A percentile compares a stretch with the other conserved stretches of the same genome.
Conservation (phyloP, 805 yeast genomes). For the Saccharomycopsis synnaedendra region DNA sequence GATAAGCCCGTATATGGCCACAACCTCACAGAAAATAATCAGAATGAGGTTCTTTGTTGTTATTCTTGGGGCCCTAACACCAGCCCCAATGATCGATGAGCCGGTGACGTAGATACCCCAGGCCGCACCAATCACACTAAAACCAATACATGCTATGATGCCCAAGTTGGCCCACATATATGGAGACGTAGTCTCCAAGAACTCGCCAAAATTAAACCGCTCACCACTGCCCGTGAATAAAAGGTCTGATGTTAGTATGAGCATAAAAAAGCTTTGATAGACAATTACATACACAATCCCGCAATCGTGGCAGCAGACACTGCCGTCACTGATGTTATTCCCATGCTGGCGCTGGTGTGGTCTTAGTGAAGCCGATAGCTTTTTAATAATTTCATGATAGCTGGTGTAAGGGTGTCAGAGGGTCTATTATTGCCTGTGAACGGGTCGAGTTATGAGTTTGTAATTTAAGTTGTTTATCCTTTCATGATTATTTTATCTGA, state of each 20-base stretch:
- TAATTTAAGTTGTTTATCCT: no score
- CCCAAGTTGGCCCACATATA: slow-evolving; percentile 96
- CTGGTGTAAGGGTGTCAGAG: no score
- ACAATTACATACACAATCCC: slow-evolving; percentile 1
- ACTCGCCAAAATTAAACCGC: slow-evolving; percentile 82
- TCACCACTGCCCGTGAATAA: slow-evolving; percentile 91
- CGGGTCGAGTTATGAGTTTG: no score
- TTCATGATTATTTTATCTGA: no score
- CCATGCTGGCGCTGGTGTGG: neutral
- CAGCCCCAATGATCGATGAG: slow-evolving; percentile 90
- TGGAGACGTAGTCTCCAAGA: slow-evolving; percentile 77
- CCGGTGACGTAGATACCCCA: slow-evolving; percentile 99
- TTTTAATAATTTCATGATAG: no score
- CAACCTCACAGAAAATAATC: slow-evolving; percentile 97
- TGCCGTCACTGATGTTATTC: neutral
- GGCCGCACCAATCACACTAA: slow-evolving; percentile 94
- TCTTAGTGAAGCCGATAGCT: neutral
- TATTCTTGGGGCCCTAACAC: slow-evolving; percentile 94
- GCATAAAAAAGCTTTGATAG: neutral
- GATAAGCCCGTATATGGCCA: slow-evolving; percentile 94
- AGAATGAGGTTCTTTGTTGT: slow-evolving; percentile 94
- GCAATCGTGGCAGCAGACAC: slow-evolving; percentile 1
- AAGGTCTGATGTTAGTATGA: slow-evolving; percentile 28
- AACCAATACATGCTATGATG: slow-evolving; percentile 81
- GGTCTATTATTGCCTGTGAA: no score